Percentiles rank a stretch among this genome's conserved stretches.
phyloP scores from a whole-genome alignment of 129 eudicot species.

The Arctium lappa region DNA sequence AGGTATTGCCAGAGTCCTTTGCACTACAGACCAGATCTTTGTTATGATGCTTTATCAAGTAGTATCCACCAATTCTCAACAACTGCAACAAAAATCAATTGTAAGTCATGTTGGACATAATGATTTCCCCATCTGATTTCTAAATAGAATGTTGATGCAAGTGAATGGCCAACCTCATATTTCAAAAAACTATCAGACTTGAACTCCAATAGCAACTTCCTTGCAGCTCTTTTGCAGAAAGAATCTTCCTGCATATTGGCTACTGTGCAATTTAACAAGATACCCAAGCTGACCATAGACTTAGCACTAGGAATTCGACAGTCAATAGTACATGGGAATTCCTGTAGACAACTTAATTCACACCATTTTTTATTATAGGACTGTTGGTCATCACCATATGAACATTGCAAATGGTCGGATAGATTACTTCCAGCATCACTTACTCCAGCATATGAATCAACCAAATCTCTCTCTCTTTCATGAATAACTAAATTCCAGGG shows the following conservation, averaged over 20 bases:
- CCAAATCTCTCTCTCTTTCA: conserved; percentile 23
- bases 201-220: conserved; percentile 69
- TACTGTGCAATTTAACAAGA: conserved; percentile 25
- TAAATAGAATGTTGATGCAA: conserved; percentile 4
- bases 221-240: conserved; percentile 28
- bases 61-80: conserved; percentile 56
- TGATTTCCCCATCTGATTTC: background rate
- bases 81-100: conserved; percentile 39
- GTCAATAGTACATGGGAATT: conserved; percentile 43
- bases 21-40: conserved; percentile 40
- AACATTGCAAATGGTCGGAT: conserved; percentile 9
- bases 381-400: background rate
- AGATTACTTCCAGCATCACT: conserved; percentile 20
- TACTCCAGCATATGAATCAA: conserved; percentile 16
- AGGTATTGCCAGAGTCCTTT: conserved; percentile 15
- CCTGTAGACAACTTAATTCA: conserved; percentile 23
- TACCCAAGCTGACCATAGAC: conserved; percentile 17
- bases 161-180: conserved; percentile 55
- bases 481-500: conserved; percentile 71
- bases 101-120: background rate
- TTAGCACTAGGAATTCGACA: conserved; percentile 24
- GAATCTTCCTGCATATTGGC: conserved; percentile 16
- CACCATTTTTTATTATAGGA: conserved; percentile 15
- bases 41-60: conserved; percentile 51
- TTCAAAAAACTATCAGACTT: conserved; percentile 44